Evolutionary conservation across 2,329 filamentous ascomycete genomes (phyloP).

Genomic region (Chaetomium sp.): DNA sequence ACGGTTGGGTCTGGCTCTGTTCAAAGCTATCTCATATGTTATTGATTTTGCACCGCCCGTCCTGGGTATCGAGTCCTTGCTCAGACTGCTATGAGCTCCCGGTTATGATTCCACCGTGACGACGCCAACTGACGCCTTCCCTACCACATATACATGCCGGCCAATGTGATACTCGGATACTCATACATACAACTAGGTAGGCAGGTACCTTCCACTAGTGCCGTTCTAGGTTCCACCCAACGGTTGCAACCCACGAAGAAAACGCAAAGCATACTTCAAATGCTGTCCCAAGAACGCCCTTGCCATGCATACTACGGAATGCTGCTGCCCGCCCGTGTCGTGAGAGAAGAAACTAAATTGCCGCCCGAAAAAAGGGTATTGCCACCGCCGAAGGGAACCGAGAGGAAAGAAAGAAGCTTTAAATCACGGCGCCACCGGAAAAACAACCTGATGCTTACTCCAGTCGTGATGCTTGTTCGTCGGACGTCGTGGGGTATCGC

Average conservation of each 20-base stretch:
- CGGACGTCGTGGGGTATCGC: conserved; percentile 3
- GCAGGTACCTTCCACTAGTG: too few species aligned
- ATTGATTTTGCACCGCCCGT: too few species aligned
- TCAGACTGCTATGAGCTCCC: too few species aligned
- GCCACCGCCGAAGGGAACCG: conserved; percentile 1
- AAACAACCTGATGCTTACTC: background rate
- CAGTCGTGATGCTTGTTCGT: background rate
- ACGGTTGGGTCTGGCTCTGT: too few species aligned
- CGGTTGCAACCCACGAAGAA: background rate
- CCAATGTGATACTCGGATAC: conserved; percentile 26
- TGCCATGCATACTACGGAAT: conserved; percentile 22
- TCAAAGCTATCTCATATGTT: too few species aligned
- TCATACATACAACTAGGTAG: conserved; percentile 21
- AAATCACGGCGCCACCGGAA: background rate
- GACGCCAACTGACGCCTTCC: conserved; percentile 10
- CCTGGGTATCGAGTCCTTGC: too few species aligned
- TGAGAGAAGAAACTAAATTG: conserved; percentile 8
- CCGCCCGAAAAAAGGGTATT: conserved; percentile 1
- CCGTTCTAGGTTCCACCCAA: background rate
- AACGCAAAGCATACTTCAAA: conserved; percentile 4
- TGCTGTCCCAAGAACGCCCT: conserved; percentile 21
- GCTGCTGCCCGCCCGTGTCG: background rate
- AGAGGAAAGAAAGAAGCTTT: background rate
- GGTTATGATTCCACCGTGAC: background rate
- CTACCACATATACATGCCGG: conserved; percentile 20